Evolutionary conservation across 2,329 filamentous ascomycete species (phyloP).

Genomic region (Diaporthe sp.): DNA sequence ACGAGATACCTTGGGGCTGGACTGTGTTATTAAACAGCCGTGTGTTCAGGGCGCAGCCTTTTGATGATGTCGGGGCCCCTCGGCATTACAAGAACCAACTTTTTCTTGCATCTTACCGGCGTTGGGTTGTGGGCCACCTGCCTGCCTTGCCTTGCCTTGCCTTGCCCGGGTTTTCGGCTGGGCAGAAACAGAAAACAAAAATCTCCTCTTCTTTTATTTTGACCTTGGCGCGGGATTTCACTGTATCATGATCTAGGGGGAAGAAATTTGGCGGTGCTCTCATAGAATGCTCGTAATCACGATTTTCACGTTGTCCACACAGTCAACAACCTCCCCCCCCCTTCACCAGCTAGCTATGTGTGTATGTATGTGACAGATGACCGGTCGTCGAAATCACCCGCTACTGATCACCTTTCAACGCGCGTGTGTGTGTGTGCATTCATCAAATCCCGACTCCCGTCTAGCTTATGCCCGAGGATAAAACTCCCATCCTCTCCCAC

Average conservation of each 20-base stretch:
- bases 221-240: not conserved
- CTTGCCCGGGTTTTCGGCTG: not conserved
- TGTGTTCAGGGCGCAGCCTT: slow-evolving; percentile 6
- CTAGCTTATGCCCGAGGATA: slow-evolving; percentile 21
- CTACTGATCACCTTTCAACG: slow-evolving; percentile 7
- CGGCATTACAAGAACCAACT: not conserved
- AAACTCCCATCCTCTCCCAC: not conserved
- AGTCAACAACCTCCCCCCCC: not conserved
- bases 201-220: slow-evolving; percentile 34
- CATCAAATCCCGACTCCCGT: not conserved
- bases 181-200: not conserved
- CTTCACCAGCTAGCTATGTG: not conserved
- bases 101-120: slow-evolving; percentile 34
- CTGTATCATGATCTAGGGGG: slow-evolving; percentile 23
- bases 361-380: slow-evolving; percentile 15
- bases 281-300: slow-evolving; percentile 34
- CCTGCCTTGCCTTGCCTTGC: slow-evolving; percentile 12
- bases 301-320: slow-evolving; percentile 31
- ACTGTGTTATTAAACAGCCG: slow-evolving; percentile 7
- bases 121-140: slow-evolving; percentile 10
- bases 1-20: slow-evolving; percentile 8
- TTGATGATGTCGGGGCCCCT: not conserved
- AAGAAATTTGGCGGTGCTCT: slow-evolving; percentile 9
- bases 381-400: not conserved
- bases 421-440: not conserved